Conservation (phyloP, 2,329 filamentous ascomycete genomes). For the Cladosporium sp. region DNA sequence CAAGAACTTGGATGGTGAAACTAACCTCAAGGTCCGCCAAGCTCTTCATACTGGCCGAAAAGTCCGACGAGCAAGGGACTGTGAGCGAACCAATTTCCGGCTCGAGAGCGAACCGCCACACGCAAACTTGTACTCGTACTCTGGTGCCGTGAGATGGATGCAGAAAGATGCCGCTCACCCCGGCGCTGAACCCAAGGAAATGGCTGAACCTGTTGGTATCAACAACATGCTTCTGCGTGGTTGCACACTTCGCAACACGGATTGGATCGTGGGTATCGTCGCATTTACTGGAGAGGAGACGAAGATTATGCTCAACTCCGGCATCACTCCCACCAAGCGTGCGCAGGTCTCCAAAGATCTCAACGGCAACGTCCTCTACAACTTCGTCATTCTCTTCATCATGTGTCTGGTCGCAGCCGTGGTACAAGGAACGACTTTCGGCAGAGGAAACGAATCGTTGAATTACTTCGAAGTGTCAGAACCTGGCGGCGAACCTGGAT, state of each 20-base stretch:
- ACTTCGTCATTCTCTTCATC: conserved; percentile 79
- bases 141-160: conserved; percentile 78
- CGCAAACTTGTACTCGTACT: conserved; percentile 93
- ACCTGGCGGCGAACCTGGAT: conserved; percentile 48
- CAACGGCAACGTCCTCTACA: conserved; percentile 96
- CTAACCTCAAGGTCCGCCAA: conserved; percentile 90
- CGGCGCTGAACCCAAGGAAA: conserved; percentile 59
- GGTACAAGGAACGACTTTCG: conserved; percentile 78
- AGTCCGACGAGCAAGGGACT: conserved; percentile 84
- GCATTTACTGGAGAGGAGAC: conserved; percentile 93
- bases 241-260: conserved; percentile 88
- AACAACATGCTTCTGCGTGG: conserved; percentile 93
- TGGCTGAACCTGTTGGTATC: conserved; percentile 89
- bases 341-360: conserved; percentile 85
- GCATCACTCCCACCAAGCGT: conserved; percentile 89
- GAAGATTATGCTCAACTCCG: conserved; percentile 99
- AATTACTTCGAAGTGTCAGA: conserved; percentile 80
- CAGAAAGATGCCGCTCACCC: conserved; percentile 62
- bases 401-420: conserved; percentile 87
- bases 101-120: conserved; percentile 90
- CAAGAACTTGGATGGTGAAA: conserved; percentile 96
- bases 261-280: conserved; percentile 90
- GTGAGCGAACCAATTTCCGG: conserved; percentile 78
- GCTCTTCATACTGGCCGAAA: conserved; percentile 77
- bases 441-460: conserved; percentile 64